These are phyloP conservation scores for Leucocoprinus gongylophorus DNA, from an alignment of 1,284 basidiomycete genomes.

Conservation along the genomic window DNA sequence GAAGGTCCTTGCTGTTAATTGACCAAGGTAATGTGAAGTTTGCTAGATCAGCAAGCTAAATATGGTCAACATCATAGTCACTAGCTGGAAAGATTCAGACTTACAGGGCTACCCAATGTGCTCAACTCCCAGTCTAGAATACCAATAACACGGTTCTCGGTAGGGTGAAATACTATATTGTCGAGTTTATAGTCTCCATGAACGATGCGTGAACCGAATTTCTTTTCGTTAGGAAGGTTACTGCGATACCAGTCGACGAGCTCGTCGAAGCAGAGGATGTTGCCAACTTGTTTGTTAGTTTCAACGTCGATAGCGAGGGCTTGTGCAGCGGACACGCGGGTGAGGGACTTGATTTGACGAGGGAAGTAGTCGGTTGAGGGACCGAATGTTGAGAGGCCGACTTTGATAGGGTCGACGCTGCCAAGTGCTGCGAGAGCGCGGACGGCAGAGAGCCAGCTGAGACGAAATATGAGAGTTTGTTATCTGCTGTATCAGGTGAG, in stretches of 20 bases:
- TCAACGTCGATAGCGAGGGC: conserved; percentile 60
- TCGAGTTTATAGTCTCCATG: conserved; percentile 98
- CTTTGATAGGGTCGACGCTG: conserved; percentile 57
- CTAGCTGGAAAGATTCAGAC: conserved; percentile 17
- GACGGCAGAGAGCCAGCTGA: conserved; percentile 74
- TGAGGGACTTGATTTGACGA: conserved; percentile 84
- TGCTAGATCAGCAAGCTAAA: conserved; percentile 81
- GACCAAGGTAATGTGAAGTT: conserved; percentile 87
- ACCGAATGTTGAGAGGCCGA: conserved; percentile 77
- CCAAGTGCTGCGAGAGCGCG: conserved; percentile 70
- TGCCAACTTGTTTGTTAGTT: conserved; percentile 50
- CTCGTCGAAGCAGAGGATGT: conserved; percentile 67
- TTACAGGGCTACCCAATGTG: conserved; percentile 80
- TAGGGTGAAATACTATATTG: conserved; percentile 92
- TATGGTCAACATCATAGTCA: not conserved
- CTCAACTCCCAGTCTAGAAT: conserved; percentile 97
- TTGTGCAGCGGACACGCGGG: conserved; percentile 70
- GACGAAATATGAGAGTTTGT: not conserved
- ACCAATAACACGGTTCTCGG: conserved; percentile 87
- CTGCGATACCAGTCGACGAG: conserved; percentile 72
- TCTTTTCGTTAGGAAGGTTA: conserved; percentile 69
- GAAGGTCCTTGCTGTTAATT: conserved; percentile 44
- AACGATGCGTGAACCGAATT: conserved; percentile 71
- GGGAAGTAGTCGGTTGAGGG: conserved; percentile 81
- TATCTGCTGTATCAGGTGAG: not conserved